phyloP scores from a whole-genome alignment of 306 rosid genomes.

The Aeschynomene evenia region DNA sequence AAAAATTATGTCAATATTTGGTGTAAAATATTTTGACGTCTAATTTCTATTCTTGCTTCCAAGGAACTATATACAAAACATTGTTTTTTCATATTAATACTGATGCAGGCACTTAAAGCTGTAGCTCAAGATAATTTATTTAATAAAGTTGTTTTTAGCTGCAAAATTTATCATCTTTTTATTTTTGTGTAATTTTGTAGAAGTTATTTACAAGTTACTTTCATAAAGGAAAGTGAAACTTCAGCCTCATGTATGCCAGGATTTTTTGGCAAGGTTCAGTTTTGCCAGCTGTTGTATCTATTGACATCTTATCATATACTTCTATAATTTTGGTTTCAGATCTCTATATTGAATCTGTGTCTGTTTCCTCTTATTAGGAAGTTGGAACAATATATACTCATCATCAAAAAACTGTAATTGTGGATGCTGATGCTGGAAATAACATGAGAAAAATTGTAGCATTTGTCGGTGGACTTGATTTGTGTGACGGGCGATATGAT shows the following conservation, averaged over 20 bases:
- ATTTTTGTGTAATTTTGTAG: slow-evolving; percentile 6
- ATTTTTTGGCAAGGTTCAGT: slow-evolving; percentile 11
- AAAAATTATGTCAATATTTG: neutral
- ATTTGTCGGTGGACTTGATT: slow-evolving; percentile 97
- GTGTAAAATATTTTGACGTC: neutral
- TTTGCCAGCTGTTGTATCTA: slow-evolving; percentile 23
- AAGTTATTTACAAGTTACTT: neutral
- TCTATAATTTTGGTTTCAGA: slow-evolving; percentile 19
- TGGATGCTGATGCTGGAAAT: slow-evolving; percentile 87
- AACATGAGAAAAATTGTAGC: slow-evolving; percentile 78
- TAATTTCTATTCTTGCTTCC: neutral
- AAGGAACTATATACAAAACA: neutral
- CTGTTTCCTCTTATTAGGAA: slow-evolving; percentile 53
- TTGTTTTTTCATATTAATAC: neutral
- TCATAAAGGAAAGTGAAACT: slow-evolving; percentile 15
- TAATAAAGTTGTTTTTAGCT: neutral
- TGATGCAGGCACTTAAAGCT: neutral
- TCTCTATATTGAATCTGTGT: slow-evolving; percentile 30
- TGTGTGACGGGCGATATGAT: slow-evolving; percentile 97
- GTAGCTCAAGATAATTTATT: neutral
- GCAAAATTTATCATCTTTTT: slow-evolving; percentile 1
- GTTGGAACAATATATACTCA: slow-evolving; percentile 94
- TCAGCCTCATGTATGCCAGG: neutral
- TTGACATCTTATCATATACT: slow-evolving; percentile 9
- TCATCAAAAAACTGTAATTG: slow-evolving; percentile 96